Percentiles rank a stretch among this genome's conserved stretches.
phyloP scores from a whole-genome alignment of 2,329 filamentous ascomycete species.

The Dryadomyces sulphureus region DNA sequence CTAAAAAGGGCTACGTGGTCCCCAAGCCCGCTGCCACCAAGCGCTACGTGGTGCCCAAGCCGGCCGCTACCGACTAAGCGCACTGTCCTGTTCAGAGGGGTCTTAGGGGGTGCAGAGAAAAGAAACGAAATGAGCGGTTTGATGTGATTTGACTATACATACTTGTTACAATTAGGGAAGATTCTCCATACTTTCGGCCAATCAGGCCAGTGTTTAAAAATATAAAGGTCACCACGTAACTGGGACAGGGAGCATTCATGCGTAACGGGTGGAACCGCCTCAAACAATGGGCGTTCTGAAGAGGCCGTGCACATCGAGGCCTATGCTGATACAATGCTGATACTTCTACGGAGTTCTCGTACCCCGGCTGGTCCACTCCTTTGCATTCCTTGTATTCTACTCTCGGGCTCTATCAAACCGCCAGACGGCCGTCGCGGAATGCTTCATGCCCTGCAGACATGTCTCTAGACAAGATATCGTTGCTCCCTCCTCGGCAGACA shows the following conservation, averaged over 20 bases:
- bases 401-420: neutral
- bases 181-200: neutral
- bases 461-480: neutral
- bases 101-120: too few species aligned
- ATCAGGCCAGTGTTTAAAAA: neutral
- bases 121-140: too few species aligned
- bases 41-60: too few species aligned
- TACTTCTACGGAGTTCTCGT: neutral
- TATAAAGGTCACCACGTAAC: neutral
- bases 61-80: too few species aligned
- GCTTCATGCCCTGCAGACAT: neutral
- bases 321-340: neutral
- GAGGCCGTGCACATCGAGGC: too few species aligned
- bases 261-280: neutral
- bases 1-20: too few species aligned
- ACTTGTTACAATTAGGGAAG: too few species aligned
- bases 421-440: neutral
- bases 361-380: neutral
- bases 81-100: too few species aligned
- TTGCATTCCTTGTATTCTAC: constrained; percentile 1
- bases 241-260: neutral
- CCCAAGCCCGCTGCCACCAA: too few species aligned
- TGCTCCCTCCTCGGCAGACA: neutral
- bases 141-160: too few species aligned
- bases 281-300: neutral